These are phyloP conservation scores for Setaria viridis DNA, from an alignment of 202 grass and related monocot species.

Conservation along the genomic window DNA sequence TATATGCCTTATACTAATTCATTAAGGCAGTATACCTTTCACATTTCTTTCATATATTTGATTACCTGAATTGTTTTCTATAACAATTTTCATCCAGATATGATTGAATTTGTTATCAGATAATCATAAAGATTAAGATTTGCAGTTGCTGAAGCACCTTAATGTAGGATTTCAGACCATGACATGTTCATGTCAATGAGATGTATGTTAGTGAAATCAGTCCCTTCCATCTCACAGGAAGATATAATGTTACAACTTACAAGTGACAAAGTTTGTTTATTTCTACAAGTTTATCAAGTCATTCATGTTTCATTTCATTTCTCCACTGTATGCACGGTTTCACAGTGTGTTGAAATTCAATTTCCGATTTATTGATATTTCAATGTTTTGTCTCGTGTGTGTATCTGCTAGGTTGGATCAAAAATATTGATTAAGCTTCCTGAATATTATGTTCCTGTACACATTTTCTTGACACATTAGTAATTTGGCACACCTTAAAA, in stretches of 20 bases:
- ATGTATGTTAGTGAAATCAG: not conserved
- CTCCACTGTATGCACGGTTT: constrained; percentile 19
- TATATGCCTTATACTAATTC: constrained; percentile 16
- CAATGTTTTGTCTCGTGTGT: not conserved
- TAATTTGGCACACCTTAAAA: constrained; percentile 37
- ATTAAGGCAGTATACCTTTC: not conserved
- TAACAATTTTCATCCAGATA: not conserved
- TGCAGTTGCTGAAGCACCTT: not conserved
- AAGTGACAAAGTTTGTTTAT: not conserved
- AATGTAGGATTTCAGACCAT: not conserved
- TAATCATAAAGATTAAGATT: not conserved
- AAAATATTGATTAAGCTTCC: constrained; percentile 9
- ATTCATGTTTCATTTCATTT: constrained; percentile 25
- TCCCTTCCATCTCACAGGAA: not conserved
- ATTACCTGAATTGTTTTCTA: not conserved
- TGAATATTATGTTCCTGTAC: constrained; percentile 7
- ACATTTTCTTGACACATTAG: not conserved
- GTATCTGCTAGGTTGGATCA: not conserved
- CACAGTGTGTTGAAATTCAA: constrained; percentile 18
- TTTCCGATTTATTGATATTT: constrained; percentile 29
- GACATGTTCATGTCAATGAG: not conserved
- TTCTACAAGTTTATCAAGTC: not conserved
- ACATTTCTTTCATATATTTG: not conserved
- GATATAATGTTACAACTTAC: not conserved
- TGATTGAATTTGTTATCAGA: not conserved